phyloP scores from a whole-genome alignment of 202 grass and related monocot species.

The Digitaria exilis region DNA sequence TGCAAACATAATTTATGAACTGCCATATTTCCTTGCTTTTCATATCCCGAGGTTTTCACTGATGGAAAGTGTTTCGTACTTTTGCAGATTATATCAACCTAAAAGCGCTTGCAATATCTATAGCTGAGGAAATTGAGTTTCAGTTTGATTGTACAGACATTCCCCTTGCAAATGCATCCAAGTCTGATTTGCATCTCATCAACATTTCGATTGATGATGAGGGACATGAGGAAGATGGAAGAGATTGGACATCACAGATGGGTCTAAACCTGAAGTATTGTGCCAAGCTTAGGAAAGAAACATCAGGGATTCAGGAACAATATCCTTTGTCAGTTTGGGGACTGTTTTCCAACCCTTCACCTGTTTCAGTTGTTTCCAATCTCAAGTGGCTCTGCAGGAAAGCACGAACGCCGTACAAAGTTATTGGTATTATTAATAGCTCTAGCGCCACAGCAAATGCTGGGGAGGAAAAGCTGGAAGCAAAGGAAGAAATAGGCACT shows the following conservation, averaged over 20 bases:
- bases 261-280: slow-evolving; percentile 89
- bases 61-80: neutral
- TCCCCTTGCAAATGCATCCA: slow-evolving; percentile 72
- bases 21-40: slow-evolving; percentile 11
- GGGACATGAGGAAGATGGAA: slow-evolving; percentile 80
- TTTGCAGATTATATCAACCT: slow-evolving; percentile 86
- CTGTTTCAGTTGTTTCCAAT: slow-evolving; percentile 60
- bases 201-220: slow-evolving; percentile 98
- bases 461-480: slow-evolving; percentile 32
- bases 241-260: slow-evolving; percentile 88
- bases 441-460: slow-evolving; percentile 36
- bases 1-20: neutral
- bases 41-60: slow-evolving; percentile 5
- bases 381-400: slow-evolving; percentile 86
- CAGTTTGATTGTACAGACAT: slow-evolving; percentile 73
- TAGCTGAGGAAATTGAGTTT: slow-evolving; percentile 90
- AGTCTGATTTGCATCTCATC: slow-evolving; percentile 74
- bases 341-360: slow-evolving; percentile 56
- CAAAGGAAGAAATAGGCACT: neutral
- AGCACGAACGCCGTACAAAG: slow-evolving; percentile 78
- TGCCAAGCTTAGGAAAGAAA: slow-evolving; percentile 88
- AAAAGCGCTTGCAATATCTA: slow-evolving; percentile 95
- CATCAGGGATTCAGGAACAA: slow-evolving; percentile 58
- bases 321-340: slow-evolving; percentile 67
- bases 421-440: slow-evolving; percentile 55